Evolutionary conservation across 495 filamentous ascomycete species (phyloP), one percentile per base, ranked within the genome.

Genomic region (Neurospora sp.): DNA sequence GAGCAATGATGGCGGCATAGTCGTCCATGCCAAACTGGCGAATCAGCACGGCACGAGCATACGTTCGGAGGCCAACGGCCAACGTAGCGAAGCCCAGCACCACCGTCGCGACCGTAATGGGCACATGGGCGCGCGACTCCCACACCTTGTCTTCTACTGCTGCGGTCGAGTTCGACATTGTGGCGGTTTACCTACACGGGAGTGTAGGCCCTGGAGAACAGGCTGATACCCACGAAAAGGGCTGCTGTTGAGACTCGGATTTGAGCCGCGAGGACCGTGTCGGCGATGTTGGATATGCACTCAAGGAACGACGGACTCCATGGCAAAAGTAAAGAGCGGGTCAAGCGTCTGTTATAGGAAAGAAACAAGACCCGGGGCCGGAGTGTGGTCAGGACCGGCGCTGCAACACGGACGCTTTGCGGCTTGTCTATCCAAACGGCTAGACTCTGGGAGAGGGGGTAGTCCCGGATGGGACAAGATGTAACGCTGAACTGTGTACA

Each of bases 1-100:
- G 28, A 17, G 79, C 76, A n/a, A 74, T 42, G 24, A 80, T 74
- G 13, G 79, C 79, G 15, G 76, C 75, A 71, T 71, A 82, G 71
- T 86, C 84, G 70, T 86, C 84, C 8, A 76, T 19, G n/a, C 84
- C 84, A 71, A 85, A 81, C 70, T 81, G 81, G 43, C 78, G 81
- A 37, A 85, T 78, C 42, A 85, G 73, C 70, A 77, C 69, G 24
- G 76, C 77, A 45, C 84, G 80, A 54, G 81, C 78, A 71, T 86
- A 85, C 24, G 79, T 74, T 69, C 84, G 79, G 39, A 84, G 74
- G 15, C 73, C 73, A 1, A 86, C 81, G 6, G 79, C 74, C 3
- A 76, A 73, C 38, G 77, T 79, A 69, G 83, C 82, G 15, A 84
- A 39, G 59, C 69, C 13, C 19, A 81, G 73, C 13, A 69, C 40